Percentiles rank a stretch among this genome's conserved stretches.
phyloP scores from a whole-genome alignment of 257 asterid species.

The Nicotiana sylvestris region DNA sequence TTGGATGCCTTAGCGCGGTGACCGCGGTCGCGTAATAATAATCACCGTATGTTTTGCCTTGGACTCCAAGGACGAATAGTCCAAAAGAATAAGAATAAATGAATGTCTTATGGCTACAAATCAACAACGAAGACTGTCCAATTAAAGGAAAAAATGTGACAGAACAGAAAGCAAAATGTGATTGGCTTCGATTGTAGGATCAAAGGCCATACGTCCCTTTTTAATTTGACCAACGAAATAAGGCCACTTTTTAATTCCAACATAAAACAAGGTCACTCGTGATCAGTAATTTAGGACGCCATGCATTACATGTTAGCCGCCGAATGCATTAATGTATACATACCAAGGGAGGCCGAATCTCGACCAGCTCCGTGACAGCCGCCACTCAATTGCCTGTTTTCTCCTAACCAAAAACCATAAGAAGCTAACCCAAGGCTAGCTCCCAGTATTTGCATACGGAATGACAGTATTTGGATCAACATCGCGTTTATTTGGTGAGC shows the following conservation, averaged over 20 bases:
- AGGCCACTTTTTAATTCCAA: too few species aligned
- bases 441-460: background rate
- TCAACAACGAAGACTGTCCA: background rate
- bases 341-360: background rate
- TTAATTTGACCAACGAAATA: too few species aligned
- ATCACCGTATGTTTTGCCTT: too few species aligned
- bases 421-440: slow-evolving; percentile 5
- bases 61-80: too few species aligned
- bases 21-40: too few species aligned
- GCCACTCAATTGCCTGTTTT: background rate
- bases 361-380: background rate
- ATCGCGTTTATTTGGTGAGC: background rate
- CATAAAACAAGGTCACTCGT: background rate
- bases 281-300: background rate
- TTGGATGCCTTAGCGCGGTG: too few species aligned
- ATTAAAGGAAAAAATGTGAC: background rate
- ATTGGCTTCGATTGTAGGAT: background rate
- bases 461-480: background rate
- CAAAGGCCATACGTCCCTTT: background rate
- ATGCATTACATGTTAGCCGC: background rate
- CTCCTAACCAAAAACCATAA: background rate
- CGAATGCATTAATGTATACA: background rate
- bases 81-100: background rate
- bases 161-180: background rate
- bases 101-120: background rate